Evolutionary conservation across 2,329 filamentous ascomycete genomes (phyloP), one percentile per base, ranked within the genome.

Genomic region (Ceratocystis smalleyi): DNA sequence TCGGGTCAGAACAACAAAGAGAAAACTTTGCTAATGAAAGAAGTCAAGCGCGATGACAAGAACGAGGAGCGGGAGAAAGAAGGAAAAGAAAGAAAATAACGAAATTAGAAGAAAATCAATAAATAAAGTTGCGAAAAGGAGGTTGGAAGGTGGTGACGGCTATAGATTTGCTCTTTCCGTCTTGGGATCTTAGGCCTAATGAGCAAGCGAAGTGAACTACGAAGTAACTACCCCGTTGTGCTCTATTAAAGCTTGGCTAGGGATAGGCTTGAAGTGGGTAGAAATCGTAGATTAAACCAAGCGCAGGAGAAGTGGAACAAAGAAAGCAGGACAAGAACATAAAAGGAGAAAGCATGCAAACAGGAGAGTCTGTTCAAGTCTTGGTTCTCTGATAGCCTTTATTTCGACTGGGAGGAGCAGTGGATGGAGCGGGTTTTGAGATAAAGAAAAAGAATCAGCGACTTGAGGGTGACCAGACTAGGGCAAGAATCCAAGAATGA

Each of bases 121-220:
- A 40, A 54, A 32, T 24, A 35, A 24, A 47, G 30, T 3, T 15
- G 43, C 27, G 61, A 63, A 63, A 54, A 63, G 61, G 49, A 63
- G 61, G 43, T 63, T 49, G 59, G 59, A 45, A 17, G 57, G 32
- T 60, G 43, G 32, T 60, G 40, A 61, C n/a, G 59, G 59, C 40
- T 47, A n/a, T 27, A 35, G 54, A 57, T 57, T 61, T 24, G 59
- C 35, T 32, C 43, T 60, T 60, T 60, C 32, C 35, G 43, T 30
- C 40, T 47, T 61, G 59, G 59, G 59, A 40, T 45, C 35, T 61
- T 61, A 5, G 59, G 35, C n/a, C 19, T 45, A 43, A 61, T 12
- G 59, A 24, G 43, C 32, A 61, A 61, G 59, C 35, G 59, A 61
- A 30, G 43, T 43, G 35, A 40, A 61, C 24, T 27, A 17, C 22